Base-by-base conservation (phyloP, 2,329 filamentous ascomycete species). In the Colletotrichum sojae region DNA sequence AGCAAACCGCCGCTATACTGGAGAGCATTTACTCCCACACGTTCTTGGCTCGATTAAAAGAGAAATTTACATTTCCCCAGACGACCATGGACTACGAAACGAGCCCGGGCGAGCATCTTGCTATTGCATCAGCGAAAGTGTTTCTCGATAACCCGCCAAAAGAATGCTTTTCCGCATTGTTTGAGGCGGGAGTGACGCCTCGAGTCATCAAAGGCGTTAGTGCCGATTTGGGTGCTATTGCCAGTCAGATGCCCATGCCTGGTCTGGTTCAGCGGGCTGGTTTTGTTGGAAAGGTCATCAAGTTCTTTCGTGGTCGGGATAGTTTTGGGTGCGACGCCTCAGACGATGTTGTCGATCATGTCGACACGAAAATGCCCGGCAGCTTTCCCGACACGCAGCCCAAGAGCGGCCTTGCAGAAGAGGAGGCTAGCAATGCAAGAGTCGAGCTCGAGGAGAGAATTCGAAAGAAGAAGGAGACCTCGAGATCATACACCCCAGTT, bases 21-120 rank as follows among this genome's bases (percentile, higher is more conserved):
- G 69, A 71, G 48, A 59, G 25, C 25, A 43, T 71, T 15, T 71
- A 71, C 49, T 71, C 69, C 6, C 39, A 63, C 15, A 51, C 63
- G 4, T 67, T 70, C 15, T 39, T 70, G n/a, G 27, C 40, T 9
- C 51, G 52, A 16, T 15, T 70, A 52, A 70, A 57, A 39, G 43
- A 53, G 31, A 55, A 45, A 5, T 70, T 46, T 8, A 68, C 31
- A 25, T 6, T 39, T 8, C 67, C 67, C 5, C 53, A 63, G 15
- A 39, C 53, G 6, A 54, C 16, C n/a, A 70, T 68, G 67, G 46
- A 68, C 22, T 70, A 70, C 18, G 40, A 27, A 12, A 43, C 54
- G 25, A 59, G 51, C 48, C 22, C 64, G 5, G 58, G 68, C 18
- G 67, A 70, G 25, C 22, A 63, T n/a, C 16, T 55, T 6, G 49